Base-by-base conservation (phyloP, 1,284 basidiomycete species). In the Malassezia obtusa region DNA sequence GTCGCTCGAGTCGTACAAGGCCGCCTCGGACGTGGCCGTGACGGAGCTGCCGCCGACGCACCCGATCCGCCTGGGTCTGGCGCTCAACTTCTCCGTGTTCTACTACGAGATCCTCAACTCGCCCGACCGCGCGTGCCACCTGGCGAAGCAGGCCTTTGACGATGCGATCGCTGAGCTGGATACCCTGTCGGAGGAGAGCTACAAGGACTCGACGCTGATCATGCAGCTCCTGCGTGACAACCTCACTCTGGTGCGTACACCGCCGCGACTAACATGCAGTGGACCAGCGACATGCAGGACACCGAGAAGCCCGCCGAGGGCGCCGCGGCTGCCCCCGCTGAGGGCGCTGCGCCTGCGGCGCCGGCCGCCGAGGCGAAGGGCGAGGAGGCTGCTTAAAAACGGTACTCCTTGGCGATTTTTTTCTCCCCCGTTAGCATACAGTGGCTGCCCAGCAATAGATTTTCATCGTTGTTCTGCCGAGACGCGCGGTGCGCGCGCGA, bases 21-120 rank as follows among this genome's bases (percentile, higher is more conserved):
- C 89, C 63, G 92, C 92, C 52, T 95, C 91, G 50, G 91, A 96
- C 68, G 91, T 98, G 76, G 92, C 92, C 66, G 85, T 92, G 67
- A 92, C 87, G 49, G 91, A 98, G 79, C 85, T 98, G 47, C 90
- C 92, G 37, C 94, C 92, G 25, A 98, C 92, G 69, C 94, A 98
- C 81, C 92, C 92, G 67, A 98, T 98, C 79, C 90, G 92, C 76
- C 87, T 98, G 63, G 92, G 92, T 78, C 87, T 98, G 55, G 94
- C 92, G 45, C 82, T 98, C 75, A 98, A 98, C 84, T 98, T 98
- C 83, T 95, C 90, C 60, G 92, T 98, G 57, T 98, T 98, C 83
- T 98, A 98, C 84, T 98, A 96, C 80, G 94, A 98, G 79, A 96
- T 98, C 78, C 85, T 98, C 78, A 98, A 98, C 84, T 88, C 85